Evolutionary conservation across 2,329 filamentous ascomycete genomes (phyloP).

Genomic region (Colletotrichum agaves): DNA sequence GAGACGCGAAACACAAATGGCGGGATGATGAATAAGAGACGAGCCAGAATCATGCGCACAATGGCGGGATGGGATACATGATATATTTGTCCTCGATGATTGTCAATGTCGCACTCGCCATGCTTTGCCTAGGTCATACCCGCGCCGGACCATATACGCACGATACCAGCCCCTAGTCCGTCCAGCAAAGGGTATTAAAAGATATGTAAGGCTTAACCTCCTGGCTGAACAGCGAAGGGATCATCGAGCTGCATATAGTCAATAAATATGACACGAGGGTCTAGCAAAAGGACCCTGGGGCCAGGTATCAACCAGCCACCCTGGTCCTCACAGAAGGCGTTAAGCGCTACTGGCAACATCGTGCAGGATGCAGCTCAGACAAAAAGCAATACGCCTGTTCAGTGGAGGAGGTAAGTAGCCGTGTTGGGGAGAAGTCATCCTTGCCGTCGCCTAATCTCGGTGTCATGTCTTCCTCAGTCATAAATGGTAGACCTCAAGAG

Average conservation of each 20-base stretch:
- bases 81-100: constrained; percentile 13
- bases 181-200: not conserved
- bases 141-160: not conserved
- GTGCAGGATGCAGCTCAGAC: constrained; percentile 18
- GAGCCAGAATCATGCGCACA: not conserved
- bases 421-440: not conserved
- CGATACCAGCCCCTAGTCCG: not conserved
- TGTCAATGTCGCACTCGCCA: not conserved
- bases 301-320: not conserved
- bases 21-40: not conserved
- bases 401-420: not conserved
- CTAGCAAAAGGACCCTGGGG: not conserved
- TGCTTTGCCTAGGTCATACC: not conserved
- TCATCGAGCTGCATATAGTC: constrained; percentile 5
- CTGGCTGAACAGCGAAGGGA: not conserved
- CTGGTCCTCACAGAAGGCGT: not conserved
- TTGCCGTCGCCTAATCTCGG: not conserved
- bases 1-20: not conserved
- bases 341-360: not conserved
- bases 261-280: constrained; percentile 1
- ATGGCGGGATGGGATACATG: not conserved
- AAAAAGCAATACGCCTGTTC: constrained; percentile 8
- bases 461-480: not conserved
- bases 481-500: not conserved
- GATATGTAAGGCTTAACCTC: not conserved